phyloP scores from a whole-genome alignment of 495 filamentous ascomycete genomes.

The Rostrohypoxylon terebratum region DNA sequence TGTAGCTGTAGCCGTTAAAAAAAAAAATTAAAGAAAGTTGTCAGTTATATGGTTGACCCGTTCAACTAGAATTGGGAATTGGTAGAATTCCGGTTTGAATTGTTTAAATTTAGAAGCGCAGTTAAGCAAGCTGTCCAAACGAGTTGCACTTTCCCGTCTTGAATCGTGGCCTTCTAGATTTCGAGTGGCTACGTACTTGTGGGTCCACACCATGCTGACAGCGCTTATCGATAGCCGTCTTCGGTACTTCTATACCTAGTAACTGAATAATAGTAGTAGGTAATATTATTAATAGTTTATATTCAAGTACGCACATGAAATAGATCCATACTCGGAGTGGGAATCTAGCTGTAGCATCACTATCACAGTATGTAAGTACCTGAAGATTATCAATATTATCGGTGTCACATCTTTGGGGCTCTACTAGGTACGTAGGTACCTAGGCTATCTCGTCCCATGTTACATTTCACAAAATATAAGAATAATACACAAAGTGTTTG shows the following conservation, averaged over 20 bases:
- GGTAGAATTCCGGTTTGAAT: too few relatives aligned
- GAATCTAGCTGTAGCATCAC: too few relatives aligned
- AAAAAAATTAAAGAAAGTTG: conserved; percentile 4
- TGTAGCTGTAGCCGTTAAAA: conserved; percentile 11
- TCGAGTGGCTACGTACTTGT: conserved; percentile 34
- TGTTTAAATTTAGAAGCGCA: conserved; percentile 42
- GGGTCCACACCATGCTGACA: conserved; percentile 3
- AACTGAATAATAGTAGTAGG: too few relatives aligned
- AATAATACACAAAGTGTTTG: neutral
- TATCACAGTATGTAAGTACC: conserved; percentile 23
- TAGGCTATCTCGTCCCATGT: neutral
- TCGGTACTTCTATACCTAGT: neutral
- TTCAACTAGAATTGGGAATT: conserved; percentile 8
- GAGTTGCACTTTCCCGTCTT: conserved; percentile 25
- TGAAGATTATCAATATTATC: neutral
- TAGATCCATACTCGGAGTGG: too few relatives aligned
- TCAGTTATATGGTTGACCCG: conserved; percentile 17
- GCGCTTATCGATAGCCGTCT: conserved; percentile 25
- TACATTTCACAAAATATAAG: neutral
- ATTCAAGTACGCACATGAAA: neutral
- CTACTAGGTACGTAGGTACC: neutral
- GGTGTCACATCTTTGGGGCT: neutral
- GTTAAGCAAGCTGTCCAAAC: conserved; percentile 37
- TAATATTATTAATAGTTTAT: conserved; percentile 11
- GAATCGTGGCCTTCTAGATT: conserved; percentile 53